Evolutionary conservation across 2,329 filamentous ascomycete genomes (phyloP).

Genomic region (Aureobasidium sp.): DNA sequence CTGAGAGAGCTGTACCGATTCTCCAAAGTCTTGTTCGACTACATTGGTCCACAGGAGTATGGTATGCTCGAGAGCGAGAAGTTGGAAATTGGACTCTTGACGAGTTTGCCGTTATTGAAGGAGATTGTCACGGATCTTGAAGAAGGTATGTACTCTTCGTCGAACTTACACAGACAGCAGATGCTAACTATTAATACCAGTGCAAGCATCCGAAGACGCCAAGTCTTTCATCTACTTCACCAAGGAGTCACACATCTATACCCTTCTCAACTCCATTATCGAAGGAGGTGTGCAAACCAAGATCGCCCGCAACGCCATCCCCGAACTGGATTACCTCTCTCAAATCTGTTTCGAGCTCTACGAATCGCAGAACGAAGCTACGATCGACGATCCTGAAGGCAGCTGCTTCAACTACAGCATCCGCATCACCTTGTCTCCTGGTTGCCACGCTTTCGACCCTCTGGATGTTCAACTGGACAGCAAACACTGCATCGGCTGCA

Average conservation of each 20-base stretch:
- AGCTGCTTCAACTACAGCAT: constrained; percentile 90
- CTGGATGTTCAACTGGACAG: constrained; percentile 94
- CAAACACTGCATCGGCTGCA: constrained; percentile 91
- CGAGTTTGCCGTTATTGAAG: constrained; percentile 84
- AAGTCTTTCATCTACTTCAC: constrained; percentile 99
- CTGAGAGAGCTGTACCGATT: constrained; percentile 88
- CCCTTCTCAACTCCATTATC: constrained; percentile 91
- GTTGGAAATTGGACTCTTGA: constrained; percentile 94
- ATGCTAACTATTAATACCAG: constrained; percentile 28
- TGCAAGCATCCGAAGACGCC: constrained; percentile 87
- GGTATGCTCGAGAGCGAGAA: constrained; percentile 94
- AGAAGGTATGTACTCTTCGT: constrained; percentile 42
- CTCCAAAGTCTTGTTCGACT: constrained; percentile 93
- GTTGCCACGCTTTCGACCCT: constrained; percentile 93
- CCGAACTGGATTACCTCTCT: constrained; percentile 92
- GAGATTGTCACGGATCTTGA: constrained; percentile 97
- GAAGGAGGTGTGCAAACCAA: constrained; percentile 96
- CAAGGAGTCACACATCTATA: constrained; percentile 98
- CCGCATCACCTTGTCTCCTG: constrained; percentile 89
- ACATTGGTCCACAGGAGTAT: constrained; percentile 97
- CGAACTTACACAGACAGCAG: background rate
- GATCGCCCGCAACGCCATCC: constrained; percentile 89
- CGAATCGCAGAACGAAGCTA: constrained; percentile 68
- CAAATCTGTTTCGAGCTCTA: constrained; percentile 98
- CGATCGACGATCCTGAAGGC: constrained; percentile 22